phyloP scores from a whole-genome alignment of 177 flowering plant species.

The Telopea speciosissima region DNA sequence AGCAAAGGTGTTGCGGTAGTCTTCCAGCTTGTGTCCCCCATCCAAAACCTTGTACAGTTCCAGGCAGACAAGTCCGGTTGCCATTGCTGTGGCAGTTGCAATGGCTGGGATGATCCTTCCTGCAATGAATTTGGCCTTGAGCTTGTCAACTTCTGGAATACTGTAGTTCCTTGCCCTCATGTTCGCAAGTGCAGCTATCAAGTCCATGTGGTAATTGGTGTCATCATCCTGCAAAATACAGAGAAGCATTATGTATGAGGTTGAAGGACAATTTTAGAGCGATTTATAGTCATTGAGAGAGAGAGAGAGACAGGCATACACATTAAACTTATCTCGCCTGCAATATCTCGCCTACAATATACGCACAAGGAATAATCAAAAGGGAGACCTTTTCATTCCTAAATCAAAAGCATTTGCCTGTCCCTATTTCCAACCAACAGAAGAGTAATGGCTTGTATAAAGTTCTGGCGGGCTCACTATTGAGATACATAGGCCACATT shows the following conservation, averaged over 20 bases:
- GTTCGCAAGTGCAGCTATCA: slow-evolving; percentile 87
- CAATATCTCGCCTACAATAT: too few relatives aligned
- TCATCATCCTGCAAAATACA: slow-evolving; percentile 73
- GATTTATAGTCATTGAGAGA: too few relatives aligned
- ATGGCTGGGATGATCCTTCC: slow-evolving; percentile 96
- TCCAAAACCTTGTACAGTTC: slow-evolving; percentile 84
- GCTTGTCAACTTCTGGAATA: slow-evolving; percentile 92
- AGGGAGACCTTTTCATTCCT: too few relatives aligned
- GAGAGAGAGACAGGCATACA: too few relatives aligned
- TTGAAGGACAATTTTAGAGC: not conserved
- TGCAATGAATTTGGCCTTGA: slow-evolving; percentile 90
- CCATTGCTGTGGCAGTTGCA: slow-evolving; percentile 93
- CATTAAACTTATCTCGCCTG: too few relatives aligned
- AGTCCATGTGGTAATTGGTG: slow-evolving; percentile 86
- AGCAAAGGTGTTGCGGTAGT: slow-evolving; percentile 85
- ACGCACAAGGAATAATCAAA: too few relatives aligned
- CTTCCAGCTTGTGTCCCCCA: slow-evolving; percentile 75
- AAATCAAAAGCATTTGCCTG: too few relatives aligned
- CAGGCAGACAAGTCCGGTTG: slow-evolving; percentile 90
- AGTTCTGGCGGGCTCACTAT: too few relatives aligned
- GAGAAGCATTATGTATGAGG: too few relatives aligned
- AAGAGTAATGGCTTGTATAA: too few relatives aligned
- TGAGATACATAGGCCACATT: too few relatives aligned
- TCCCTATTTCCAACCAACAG: too few relatives aligned
- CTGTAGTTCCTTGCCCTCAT: slow-evolving; percentile 95